phyloP scores from a whole-genome alignment of 768 basidiomycete species.

The Podaxis rugospora region DNA sequence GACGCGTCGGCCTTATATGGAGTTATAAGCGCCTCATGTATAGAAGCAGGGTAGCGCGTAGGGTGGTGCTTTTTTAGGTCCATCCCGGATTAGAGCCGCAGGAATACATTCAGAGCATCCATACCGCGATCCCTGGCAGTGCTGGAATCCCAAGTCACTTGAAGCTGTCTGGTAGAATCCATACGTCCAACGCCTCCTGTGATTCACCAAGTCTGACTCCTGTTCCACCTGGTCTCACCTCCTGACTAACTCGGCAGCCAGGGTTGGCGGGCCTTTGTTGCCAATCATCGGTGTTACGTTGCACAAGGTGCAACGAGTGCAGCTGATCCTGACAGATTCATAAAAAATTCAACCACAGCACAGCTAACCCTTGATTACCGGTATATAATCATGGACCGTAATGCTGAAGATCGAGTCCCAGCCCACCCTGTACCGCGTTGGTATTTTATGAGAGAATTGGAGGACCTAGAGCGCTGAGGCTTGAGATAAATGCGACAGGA shows the following conservation, averaged over 20 bases:
- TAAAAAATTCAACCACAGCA: not conserved
- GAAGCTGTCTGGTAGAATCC: not conserved
- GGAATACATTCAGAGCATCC: not conserved
- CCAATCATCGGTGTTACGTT: constrained; percentile 2
- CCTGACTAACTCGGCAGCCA: not conserved
- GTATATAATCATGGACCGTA: not conserved
- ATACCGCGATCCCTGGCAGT: constrained; percentile 5
- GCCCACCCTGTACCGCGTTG: not conserved
- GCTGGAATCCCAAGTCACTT: constrained; percentile 2
- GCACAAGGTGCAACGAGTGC: not conserved
- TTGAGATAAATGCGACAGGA: not conserved
- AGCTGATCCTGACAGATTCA: constrained; percentile 6
- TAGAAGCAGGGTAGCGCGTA: constrained; percentile 31
- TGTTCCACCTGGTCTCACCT: not conserved
- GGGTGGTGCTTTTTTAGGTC: constrained; percentile 9
- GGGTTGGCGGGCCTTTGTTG: not conserved
- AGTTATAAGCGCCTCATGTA: constrained; percentile 37
- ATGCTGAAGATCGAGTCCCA: not conserved
- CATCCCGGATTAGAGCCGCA: constrained; percentile 8
- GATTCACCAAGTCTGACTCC: not conserved
- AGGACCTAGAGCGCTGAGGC: not conserved
- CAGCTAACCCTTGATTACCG: constrained; percentile 1
- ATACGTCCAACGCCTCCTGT: not conserved
- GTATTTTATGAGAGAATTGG: not conserved
- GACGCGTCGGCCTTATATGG: constrained; percentile 41